Base-by-base conservation (phyloP, 768 basidiomycete genomes). In the Obba rivulosa region DNA sequence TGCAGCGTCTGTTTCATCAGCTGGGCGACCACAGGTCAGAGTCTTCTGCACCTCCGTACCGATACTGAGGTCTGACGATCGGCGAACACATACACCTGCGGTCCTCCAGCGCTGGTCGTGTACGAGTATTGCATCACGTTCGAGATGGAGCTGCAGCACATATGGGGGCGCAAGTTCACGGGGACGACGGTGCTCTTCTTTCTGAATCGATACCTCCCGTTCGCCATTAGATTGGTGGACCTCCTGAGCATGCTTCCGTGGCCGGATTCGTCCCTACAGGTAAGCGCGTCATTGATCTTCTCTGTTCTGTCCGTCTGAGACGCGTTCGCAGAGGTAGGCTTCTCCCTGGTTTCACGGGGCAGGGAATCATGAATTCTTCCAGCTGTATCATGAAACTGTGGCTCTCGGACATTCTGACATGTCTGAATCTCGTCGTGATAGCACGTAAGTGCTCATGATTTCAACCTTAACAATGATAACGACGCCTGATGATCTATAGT, bases 161-260 rank as follows among this genome's bases (percentile, higher is more conserved):
- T 51, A 10, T 55, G 50, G 54, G 23, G 43, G 8, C 54, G 54
- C 34, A 49, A 49, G 25, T 46, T 51, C 24, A 48, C 54, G 14
- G 46, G 54, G n/a, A 46, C 50, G 18, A 55, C 50, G 1, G 37
- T 51, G 2, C 18, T 55, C 25, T 55, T 55, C 41, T 18, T 49
- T 17, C 34, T 55, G 7, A 55, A 55, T 31, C 50, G 54, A 2
- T 54, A 54, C 20, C 38, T 48, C 16, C 47, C 45, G 14, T 31
- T 54, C 3, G 34, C 45, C 23, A 41, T 38, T 34, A 41, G 47
- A 38, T 38, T 48, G 21, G 17, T 46, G 9, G 23, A 48, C 1
- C 42, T 49, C 11, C 43, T 48, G 16, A 45, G 41, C 35, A 38
- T 48, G 3, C 42, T 53, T 4, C 48, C 41, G 41, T 52, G 51